These are phyloP conservation scores for Carallia pectinifolia DNA, from an alignment of 345 rosid species.

Conservation along the genomic window DNA sequence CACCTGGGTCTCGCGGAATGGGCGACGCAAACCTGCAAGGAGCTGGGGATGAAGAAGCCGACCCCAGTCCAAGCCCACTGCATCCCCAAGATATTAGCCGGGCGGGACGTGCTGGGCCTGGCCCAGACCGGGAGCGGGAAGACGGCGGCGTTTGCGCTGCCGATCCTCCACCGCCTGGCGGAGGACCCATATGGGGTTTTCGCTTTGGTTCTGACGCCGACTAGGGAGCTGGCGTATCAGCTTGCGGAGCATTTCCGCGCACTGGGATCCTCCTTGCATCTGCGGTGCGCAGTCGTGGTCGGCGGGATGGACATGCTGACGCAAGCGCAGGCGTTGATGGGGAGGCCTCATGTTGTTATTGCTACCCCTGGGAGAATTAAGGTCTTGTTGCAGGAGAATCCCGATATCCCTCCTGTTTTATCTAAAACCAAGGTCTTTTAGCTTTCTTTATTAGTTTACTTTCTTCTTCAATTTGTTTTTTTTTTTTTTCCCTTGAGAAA, in stretches of 20 bases:
- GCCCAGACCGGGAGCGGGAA: conserved; percentile 96
- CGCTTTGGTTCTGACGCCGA: conserved; percentile 84
- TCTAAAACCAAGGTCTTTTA: conserved; percentile 66
- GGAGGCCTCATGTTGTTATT: conserved; percentile 78
- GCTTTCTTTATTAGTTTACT: neutral
- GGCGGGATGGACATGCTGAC: conserved; percentile 91
- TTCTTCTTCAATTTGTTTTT: neutral
- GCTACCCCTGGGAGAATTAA: conserved; percentile 93
- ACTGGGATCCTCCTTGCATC: conserved; percentile 77
- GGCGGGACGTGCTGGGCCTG: conserved; percentile 77
- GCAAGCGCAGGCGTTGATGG: conserved; percentile 60
- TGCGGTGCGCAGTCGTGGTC: conserved; percentile 79
- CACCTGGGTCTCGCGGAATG: conserved; percentile 76
- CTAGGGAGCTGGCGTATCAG: conserved; percentile 91
- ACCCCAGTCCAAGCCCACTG: conserved; percentile 88
- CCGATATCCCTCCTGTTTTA: conserved; percentile 76
- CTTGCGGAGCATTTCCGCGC: conserved; percentile 94
- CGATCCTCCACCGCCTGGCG: conserved; percentile 72
- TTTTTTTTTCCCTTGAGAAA: neutral
- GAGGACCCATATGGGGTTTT: conserved; percentile 84
- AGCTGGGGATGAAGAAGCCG: conserved; percentile 74
- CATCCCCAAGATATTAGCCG: conserved; percentile 66
- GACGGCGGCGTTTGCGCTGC: conserved; percentile 95
- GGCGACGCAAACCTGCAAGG: conserved; percentile 81
- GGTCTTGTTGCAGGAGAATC: conserved; percentile 73